Conservation (phyloP, 306 rosid genomes). For the Clitoria ternatea region DNA sequence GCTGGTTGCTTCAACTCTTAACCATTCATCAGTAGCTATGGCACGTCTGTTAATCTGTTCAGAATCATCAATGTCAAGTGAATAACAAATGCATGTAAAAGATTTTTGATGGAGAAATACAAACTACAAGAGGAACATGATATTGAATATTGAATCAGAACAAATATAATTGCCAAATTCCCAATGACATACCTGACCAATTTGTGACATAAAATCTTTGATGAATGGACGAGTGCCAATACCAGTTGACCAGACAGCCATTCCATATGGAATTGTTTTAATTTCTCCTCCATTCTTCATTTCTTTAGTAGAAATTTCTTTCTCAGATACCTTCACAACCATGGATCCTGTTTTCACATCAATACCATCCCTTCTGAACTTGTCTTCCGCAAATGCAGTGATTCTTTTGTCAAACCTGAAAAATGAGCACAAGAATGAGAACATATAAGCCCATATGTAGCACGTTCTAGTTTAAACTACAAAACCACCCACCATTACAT, state of each 20-base stretch:
- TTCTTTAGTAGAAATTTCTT: slow-evolving; percentile 79
- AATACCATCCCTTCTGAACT: slow-evolving; percentile 79
- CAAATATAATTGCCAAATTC: slow-evolving; percentile 16
- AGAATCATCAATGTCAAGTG: slow-evolving; percentile 13
- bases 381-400: slow-evolving; percentile 83
- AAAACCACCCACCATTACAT: neutral
- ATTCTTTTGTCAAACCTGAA: slow-evolving; percentile 96
- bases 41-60: slow-evolving; percentile 83
- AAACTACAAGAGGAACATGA: neutral
- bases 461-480: neutral
- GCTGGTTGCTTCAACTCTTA: slow-evolving; percentile 82
- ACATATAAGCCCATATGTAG: neutral
- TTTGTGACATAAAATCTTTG: slow-evolving; percentile 80
- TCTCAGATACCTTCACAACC: slow-evolving; percentile 84
- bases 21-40: slow-evolving; percentile 94
- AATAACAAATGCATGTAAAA: neutral
- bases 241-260: slow-evolving; percentile 99
- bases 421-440: slow-evolving; percentile 17
- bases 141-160: neutral
- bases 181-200: slow-evolving; percentile 74
- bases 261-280: slow-evolving; percentile 78
- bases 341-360: slow-evolving; percentile 90
- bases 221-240: slow-evolving; percentile 87
- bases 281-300: slow-evolving; percentile 71
- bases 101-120: neutral